phyloP scores from a whole-genome alignment of 768 basidiomycete species.

The Tylopilus cervinicoccineus region DNA sequence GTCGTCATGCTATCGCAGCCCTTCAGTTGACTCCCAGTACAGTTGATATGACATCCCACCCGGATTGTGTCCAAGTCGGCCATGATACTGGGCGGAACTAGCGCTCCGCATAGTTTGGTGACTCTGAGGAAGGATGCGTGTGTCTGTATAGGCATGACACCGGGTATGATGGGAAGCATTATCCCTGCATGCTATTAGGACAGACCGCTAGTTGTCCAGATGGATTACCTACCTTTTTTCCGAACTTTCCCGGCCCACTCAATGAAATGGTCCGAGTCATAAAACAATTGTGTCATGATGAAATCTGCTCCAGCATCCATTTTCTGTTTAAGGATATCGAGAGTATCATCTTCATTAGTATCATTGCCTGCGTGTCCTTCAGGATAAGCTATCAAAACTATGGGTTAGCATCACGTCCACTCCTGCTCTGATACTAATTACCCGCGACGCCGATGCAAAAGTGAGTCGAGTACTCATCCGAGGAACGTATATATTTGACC shows the following conservation, averaged over 20 bases:
- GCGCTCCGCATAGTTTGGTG: constrained; percentile 82
- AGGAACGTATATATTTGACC: constrained; percentile 82
- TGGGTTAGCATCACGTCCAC: background rate
- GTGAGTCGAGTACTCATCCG: constrained; percentile 69
- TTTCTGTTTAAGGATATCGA: constrained; percentile 76
- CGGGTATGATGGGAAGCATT: constrained; percentile 85
- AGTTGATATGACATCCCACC: constrained; percentile 39
- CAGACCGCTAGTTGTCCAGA: background rate
- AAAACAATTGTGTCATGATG: constrained; percentile 95
- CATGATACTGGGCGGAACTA: constrained; percentile 66
- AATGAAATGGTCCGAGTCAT: constrained; percentile 87
- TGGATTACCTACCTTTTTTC: constrained; percentile 51
- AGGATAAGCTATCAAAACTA: constrained; percentile 65
- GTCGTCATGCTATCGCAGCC: constrained; percentile 73
- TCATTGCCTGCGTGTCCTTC: constrained; percentile 75
- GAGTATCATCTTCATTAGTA: constrained; percentile 54
- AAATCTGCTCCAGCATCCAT: constrained; percentile 95
- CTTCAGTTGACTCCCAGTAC: background rate
- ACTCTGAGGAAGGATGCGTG: constrained; percentile 90
- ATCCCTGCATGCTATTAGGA: constrained; percentile 58
- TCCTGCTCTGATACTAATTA: constrained; percentile 25
- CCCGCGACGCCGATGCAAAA: constrained; percentile 97
- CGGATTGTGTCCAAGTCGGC: constrained; percentile 69
- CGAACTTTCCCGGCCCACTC: constrained; percentile 74
- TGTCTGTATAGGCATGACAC: constrained; percentile 97